phyloP scores from a whole-genome alignment of 192 early-diverging fungal genomes.

The Mortierella hygrophila region DNA sequence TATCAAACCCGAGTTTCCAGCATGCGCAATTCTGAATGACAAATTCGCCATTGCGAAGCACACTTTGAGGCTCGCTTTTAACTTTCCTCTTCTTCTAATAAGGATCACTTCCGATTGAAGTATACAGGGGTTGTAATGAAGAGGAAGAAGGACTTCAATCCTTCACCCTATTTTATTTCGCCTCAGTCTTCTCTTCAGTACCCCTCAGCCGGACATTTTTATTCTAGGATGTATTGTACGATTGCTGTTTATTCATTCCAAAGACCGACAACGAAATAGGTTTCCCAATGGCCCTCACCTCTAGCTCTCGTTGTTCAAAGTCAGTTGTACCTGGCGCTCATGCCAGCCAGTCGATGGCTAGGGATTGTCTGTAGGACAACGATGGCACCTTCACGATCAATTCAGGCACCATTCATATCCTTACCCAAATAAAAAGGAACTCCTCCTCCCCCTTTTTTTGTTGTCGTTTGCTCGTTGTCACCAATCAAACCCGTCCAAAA shows the following conservation, averaged over 20 bases:
- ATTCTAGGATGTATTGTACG: not conserved
- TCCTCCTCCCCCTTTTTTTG: not conserved
- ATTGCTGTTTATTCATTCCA: slow-evolving; percentile 4
- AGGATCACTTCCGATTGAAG: not conserved
- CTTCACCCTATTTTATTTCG: not conserved
- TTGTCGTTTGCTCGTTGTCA: slow-evolving; percentile 3
- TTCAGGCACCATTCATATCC: slow-evolving; percentile 6
- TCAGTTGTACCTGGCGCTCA: not conserved
- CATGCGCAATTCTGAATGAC: slow-evolving; percentile 26
- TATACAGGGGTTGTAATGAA: not conserved
- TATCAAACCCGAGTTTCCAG: not conserved
- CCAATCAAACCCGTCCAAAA: slow-evolving; percentile 15
- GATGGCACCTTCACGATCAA: slow-evolving; percentile 14
- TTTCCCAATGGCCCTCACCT: not conserved
- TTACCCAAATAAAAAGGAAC: slow-evolving; percentile 6
- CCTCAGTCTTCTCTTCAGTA: not conserved
- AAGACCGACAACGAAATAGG: not conserved
- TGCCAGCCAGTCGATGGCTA: not conserved
- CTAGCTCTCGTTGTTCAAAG: not conserved
- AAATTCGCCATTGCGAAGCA: slow-evolving; percentile 31
- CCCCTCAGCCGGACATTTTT: not conserved
- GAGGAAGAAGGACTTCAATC: not conserved
- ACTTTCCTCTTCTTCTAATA: too few species aligned
- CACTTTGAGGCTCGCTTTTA: too few species aligned
- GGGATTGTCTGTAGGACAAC: slow-evolving; percentile 1